These are phyloP conservation scores for Trichomonas tenax DNA, from an alignment of 208 protist species.

Conservation along the genomic window DNA sequence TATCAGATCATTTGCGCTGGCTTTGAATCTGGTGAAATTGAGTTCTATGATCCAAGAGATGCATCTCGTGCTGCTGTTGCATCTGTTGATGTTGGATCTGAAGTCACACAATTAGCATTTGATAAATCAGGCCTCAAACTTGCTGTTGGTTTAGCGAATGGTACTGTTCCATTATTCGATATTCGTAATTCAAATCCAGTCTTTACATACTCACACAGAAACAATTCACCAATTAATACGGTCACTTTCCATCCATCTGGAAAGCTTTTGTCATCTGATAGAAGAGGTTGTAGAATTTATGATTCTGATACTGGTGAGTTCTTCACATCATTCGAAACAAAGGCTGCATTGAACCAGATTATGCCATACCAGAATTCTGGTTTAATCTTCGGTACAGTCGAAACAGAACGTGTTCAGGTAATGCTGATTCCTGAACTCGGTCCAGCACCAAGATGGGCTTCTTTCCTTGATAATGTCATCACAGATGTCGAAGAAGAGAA, in stretches of 20 bases:
- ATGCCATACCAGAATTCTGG: background rate
- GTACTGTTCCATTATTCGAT: background rate
- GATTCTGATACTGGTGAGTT: background rate
- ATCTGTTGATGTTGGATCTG: background rate
- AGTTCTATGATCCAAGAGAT: conserved; percentile 7
- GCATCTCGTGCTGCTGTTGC: background rate
- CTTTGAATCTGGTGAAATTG: background rate
- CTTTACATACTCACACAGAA: background rate
- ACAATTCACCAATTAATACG: background rate
- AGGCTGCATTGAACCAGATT: background rate
- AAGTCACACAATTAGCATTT: background rate
- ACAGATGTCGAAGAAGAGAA: conserved; percentile 11
- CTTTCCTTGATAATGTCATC: conserved; percentile 10
- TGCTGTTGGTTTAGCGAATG: background rate
- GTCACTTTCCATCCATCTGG: background rate
- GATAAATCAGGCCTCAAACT: background rate
- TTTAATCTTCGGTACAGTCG: background rate
- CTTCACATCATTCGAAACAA: background rate
- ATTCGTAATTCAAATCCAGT: background rate
- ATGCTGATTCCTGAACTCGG: background rate
- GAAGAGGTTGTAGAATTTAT: background rate
- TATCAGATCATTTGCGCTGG: background rate
- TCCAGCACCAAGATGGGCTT: background rate
- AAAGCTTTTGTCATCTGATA: background rate
- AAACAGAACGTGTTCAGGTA: background rate